These are phyloP conservation scores for Pyracantha coccinea DNA, from an alignment of 331 rosid species.

Conservation along the genomic window DNA sequence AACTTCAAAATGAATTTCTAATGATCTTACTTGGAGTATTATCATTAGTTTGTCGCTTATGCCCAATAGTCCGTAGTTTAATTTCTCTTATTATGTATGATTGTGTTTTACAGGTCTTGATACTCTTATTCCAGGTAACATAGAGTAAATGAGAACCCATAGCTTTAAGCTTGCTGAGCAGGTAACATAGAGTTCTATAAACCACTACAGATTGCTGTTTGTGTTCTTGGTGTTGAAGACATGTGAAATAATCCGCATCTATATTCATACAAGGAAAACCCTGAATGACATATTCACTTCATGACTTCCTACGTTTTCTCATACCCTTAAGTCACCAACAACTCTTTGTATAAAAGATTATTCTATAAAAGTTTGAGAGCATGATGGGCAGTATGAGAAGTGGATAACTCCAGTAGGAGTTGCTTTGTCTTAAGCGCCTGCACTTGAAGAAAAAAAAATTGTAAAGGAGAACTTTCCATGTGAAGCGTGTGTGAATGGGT, in stretches of 20 bases:
- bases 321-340: neutral
- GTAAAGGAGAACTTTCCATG: too few species aligned
- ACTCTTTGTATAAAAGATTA: neutral
- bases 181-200: conserved; percentile 30
- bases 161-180: conserved; percentile 97
- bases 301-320: neutral
- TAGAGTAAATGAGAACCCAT: conserved; percentile 98
- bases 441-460: too few species aligned
- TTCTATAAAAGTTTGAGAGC: neutral
- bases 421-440: neutral
- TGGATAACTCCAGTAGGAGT: neutral
- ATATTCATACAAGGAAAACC: neutral
- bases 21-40: neutral
- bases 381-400: neutral
- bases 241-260: neutral
- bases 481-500: too few species aligned
- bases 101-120: conserved; percentile 54
- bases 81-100: conserved; percentile 43
- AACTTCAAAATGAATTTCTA: neutral
- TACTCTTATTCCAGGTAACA: conserved; percentile 93
- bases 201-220: neutral
- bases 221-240: neutral
- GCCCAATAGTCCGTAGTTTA: neutral
- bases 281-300: neutral
- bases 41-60: neutral